Evolutionary conservation across 805 yeast genomes (phyloP), one percentile per base, ranked within the genome.

Genomic region (Candida easanensis): DNA sequence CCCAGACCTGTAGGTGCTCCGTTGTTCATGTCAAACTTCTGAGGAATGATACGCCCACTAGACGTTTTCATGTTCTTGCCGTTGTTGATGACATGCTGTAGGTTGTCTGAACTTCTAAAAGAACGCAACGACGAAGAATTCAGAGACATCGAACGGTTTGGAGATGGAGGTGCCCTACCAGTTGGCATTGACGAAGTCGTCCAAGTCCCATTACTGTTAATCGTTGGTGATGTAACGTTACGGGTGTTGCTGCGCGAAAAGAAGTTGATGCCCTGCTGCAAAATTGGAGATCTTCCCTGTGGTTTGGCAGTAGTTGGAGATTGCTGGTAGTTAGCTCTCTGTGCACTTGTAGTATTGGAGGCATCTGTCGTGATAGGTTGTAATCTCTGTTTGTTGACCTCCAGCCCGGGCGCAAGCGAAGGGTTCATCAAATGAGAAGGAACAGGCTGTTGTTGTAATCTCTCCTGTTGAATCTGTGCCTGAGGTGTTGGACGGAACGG

Each of bases 41-140:
- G 79, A 4, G 79, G 74, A 34, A 67, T 65, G 13, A 70, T 63
- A 37, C 79, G 59, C 2, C 77, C 74, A 39, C 70, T 68, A 19
- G 66, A 53, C 1, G 75, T 66, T 32, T 65, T 63, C 39, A 20
- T 55, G 53, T 6, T 63, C 49, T 44, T 67, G 68, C 47, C 65
- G 67, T 38, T 66, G 36, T 17, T 31, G 5, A 15, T 14, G 5
- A 41, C 27, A 18, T 31, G 20, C 36, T 44, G 45, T 14, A 65
- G 60, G 45, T 52, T 51, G 33, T 56, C 59, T 8, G 52, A 48
- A 19, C 51, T 46, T 61, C 58, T 41, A 58, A 59, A 46, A 51
- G 60, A 60, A 48, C 61, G 61, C 9, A 65, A 53, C 16, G 68
- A 51, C 1, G 62, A 53, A 0, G 70, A 56, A 38, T 55, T 64